Conservation (phyloP, 2,329 filamentous ascomycete species). For the Trichocomaceae sp. region DNA sequence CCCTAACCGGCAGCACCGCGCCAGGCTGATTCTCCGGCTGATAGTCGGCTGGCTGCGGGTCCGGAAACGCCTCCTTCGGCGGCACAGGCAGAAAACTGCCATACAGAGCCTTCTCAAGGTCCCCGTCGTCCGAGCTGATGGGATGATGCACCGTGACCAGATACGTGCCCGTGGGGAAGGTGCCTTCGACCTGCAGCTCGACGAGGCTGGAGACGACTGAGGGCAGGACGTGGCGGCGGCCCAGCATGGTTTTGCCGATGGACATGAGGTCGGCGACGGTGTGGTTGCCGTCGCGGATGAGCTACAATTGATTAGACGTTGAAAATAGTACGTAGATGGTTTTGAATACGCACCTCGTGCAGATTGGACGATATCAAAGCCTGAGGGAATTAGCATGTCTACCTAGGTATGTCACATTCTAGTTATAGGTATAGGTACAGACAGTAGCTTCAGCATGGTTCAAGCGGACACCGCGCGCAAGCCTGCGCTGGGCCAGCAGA, state of each 20-base stretch:
- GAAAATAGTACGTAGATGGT: background rate
- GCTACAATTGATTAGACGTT: slow-evolving; percentile 35
- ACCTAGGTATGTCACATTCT: background rate
- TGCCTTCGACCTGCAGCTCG: slow-evolving; percentile 90
- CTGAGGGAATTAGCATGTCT: slow-evolving; percentile 15
- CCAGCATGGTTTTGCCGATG: slow-evolving; percentile 84
- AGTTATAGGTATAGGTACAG: slow-evolving; percentile 17
- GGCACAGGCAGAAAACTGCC: slow-evolving; percentile 85
- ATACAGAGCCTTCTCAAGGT: slow-evolving; percentile 80
- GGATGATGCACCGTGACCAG: slow-evolving; percentile 92
- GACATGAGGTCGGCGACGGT: slow-evolving; percentile 89
- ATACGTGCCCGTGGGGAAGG: slow-evolving; percentile 83
- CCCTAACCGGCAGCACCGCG: slow-evolving; percentile 66
- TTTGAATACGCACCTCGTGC: slow-evolving; percentile 58
- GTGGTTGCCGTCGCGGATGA: slow-evolving; percentile 93
- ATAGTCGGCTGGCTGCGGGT: slow-evolving; percentile 59
- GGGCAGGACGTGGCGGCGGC: slow-evolving; percentile 82
- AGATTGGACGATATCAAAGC: slow-evolving; percentile 70
- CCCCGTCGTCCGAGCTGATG: slow-evolving; percentile 76
- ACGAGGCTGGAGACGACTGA: slow-evolving; percentile 70
- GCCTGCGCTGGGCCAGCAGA: slow-evolving; percentile 74
- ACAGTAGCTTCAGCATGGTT: slow-evolving; percentile 88
- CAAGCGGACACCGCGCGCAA: slow-evolving; percentile 79
- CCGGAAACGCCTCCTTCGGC: slow-evolving; percentile 58
- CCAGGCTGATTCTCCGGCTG: slow-evolving; percentile 65